phyloP scores from a whole-genome alignment of 371 early-diverging fungal genomes.

The Paraphysoderma sedebokerense region DNA sequence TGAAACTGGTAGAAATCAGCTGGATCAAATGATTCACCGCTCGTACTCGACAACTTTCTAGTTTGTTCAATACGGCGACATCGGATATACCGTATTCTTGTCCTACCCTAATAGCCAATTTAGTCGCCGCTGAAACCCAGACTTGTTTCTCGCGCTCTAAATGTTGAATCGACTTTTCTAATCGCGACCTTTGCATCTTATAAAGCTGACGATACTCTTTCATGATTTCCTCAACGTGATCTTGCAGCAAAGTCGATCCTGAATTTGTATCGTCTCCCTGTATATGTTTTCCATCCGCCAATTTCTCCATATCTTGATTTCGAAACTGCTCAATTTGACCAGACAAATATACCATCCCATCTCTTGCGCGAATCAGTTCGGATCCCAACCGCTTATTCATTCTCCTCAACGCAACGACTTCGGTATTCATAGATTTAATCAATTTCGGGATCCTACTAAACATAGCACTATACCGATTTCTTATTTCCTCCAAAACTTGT shows the following conservation, averaged over 20 bases:
- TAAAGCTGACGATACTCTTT: conserved; percentile 33
- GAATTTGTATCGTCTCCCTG: conserved; percentile 23
- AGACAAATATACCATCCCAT: conserved; percentile 16
- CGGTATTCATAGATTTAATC: conserved; percentile 22
- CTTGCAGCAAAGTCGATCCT: too few relatives aligned
- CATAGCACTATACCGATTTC: conserved; percentile 29
- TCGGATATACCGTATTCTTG: conserved; percentile 28
- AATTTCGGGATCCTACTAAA: conserved; percentile 27
- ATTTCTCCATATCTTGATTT: too few relatives aligned
- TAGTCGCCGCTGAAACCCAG: conserved; percentile 29
- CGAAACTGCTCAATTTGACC: too few relatives aligned
- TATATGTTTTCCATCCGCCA: conserved; percentile 20
- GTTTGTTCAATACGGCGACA: conserved; percentile 17
- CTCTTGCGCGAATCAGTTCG: conserved; percentile 21
- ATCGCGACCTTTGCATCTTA: conserved; percentile 26
- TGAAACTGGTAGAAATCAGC: conserved; percentile 16
- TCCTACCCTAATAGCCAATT: conserved; percentile 25
- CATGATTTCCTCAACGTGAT: conserved; percentile 26
- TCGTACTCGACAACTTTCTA: conserved; percentile 19
- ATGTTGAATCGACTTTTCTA: conserved; percentile 21
- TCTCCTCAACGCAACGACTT: conserved; percentile 27
- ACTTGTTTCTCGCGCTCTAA: conserved; percentile 24
- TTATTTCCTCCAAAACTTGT: conserved; percentile 26
- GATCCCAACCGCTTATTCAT: conserved; percentile 23
- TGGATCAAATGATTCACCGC: conserved; percentile 21